phyloP scores from a whole-genome alignment of 2,329 filamentous ascomycete species.

The Cercospora zeina region DNA sequence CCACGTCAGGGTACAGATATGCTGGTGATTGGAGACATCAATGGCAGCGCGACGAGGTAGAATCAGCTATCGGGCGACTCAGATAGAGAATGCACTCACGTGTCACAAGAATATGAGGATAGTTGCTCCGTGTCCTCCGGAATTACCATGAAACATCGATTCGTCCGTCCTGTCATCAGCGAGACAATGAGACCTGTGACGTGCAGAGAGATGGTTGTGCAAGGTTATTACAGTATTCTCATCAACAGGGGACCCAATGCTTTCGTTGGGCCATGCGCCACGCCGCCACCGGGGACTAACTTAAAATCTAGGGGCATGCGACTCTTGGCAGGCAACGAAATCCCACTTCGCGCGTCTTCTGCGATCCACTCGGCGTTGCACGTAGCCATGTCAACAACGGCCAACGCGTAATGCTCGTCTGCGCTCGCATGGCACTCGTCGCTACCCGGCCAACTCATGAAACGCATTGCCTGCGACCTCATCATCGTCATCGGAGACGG shows the following conservation, averaged over 20 bases:
- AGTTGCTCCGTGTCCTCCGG: not conserved
- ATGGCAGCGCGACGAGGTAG: not conserved
- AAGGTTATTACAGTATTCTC: not conserved
- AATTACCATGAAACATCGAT: not conserved
- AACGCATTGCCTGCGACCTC: constrained; percentile 1
- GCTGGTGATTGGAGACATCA: not conserved
- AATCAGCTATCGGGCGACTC: not conserved
- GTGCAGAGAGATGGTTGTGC: not conserved
- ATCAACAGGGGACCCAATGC: not conserved
- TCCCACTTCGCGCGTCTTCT: not conserved
- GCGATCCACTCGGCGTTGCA: not conserved
- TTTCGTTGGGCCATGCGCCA: not conserved
- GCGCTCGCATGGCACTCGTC: not conserved
- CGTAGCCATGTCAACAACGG: not conserved
- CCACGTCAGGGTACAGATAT: not conserved
- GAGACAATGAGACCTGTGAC: not conserved
- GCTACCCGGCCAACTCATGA: not conserved
- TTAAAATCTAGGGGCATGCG: not conserved
- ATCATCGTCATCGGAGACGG: not conserved
- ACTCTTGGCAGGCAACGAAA: constrained; percentile 1
- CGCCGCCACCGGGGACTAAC: not conserved
- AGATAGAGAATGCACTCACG: not conserved
- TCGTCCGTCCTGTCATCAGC: not conserved
- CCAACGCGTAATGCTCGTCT: not conserved
- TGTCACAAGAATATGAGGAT: not conserved